Conservation (phyloP, 2,329 filamentous ascomycete species). For the Alternaria consortialis region DNA sequence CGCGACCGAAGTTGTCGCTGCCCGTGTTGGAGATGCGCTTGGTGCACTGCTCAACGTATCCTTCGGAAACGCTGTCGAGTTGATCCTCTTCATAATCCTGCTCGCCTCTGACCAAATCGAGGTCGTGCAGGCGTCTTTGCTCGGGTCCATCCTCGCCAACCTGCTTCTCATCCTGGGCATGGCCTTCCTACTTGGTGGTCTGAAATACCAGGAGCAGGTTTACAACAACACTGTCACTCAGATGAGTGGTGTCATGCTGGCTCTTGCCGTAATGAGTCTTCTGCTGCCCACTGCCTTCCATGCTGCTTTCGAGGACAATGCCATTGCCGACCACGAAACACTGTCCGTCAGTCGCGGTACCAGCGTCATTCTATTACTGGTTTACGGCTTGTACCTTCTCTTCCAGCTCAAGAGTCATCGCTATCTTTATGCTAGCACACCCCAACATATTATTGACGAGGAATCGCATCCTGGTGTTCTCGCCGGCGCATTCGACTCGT, state of each 20-base stretch:
- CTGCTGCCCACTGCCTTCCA: conserved; percentile 93
- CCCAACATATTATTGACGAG: conserved; percentile 91
- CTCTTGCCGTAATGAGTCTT: conserved; percentile 87
- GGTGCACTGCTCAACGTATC: conserved; percentile 62
- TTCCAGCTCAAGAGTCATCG: conserved; percentile 93
- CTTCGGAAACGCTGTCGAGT: conserved; percentile 62
- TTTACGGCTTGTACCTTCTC: conserved; percentile 83
- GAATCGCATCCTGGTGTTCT: conserved; percentile 87
- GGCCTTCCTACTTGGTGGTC: conserved; percentile 85
- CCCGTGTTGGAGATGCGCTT: conserved; percentile 58
- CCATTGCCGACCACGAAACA: conserved; percentile 72
- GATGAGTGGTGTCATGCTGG: conserved; percentile 93
- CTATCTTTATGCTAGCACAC: conserved; percentile 90
- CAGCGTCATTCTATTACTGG: conserved; percentile 82
- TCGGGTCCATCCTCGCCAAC: conserved; percentile 91
- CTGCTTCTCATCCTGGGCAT: conserved; percentile 89
- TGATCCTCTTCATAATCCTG: conserved; percentile 60
- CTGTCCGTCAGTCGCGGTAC: conserved; percentile 89
- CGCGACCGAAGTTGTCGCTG: conserved; percentile 61
- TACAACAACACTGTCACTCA: conserved; percentile 96
- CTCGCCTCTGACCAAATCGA: conserved; percentile 75
- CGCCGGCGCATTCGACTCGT: conserved; percentile 81
- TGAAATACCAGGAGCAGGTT: conserved; percentile 89
- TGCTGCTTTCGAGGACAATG: conserved; percentile 75
- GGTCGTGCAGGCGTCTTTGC: conserved; percentile 88